phyloP scores from a whole-genome alignment of 1,284 basidiomycete genomes.

The Apiotrichum veenhuisii region DNA sequence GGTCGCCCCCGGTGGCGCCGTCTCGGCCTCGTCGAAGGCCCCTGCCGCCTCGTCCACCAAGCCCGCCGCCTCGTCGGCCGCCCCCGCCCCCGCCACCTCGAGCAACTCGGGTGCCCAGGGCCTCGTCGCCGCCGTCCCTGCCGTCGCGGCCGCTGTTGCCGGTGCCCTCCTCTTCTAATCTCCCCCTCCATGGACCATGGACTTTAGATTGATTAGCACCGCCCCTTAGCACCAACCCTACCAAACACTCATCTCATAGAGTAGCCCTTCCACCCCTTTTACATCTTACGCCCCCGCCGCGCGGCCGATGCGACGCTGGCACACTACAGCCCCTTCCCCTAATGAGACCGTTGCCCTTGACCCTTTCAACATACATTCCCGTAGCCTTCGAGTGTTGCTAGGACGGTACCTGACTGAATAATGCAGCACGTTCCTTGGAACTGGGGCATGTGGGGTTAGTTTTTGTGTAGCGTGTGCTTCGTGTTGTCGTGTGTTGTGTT shows the following conservation, averaged over 20 bases:
- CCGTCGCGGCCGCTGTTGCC: constrained; percentile 34
- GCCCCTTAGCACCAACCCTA: no score
- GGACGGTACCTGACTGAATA: neutral
- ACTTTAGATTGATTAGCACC: neutral
- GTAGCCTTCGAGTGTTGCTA: neutral
- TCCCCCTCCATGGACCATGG: neutral
- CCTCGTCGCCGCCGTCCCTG: constrained; percentile 30
- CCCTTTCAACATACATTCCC: neutral
- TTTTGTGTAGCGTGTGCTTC: no score
- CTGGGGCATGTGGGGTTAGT: no score
- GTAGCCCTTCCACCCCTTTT: neutral
- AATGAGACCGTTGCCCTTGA: neutral
- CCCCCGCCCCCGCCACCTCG: constrained; percentile 9
- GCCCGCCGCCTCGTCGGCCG: constrained; percentile 2
- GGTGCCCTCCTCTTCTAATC: constrained; percentile 37
- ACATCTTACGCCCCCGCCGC: neutral
- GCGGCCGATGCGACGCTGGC: neutral
- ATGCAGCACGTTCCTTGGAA: constrained; percentile 2
- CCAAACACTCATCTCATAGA: no score
- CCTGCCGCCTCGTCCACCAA: constrained; percentile 11
- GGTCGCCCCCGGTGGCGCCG: constrained; percentile 3
- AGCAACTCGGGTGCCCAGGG: constrained; percentile 12
- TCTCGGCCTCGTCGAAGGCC: constrained; percentile 11
- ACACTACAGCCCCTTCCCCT: neutral
- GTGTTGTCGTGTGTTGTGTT: no score